Percentiles rank a stretch among this genome's conserved stretches.
Evolutionary conservation across 2,329 filamentous ascomycete species (phyloP).

Genomic region (Leptoxyphium fumago): DNA sequence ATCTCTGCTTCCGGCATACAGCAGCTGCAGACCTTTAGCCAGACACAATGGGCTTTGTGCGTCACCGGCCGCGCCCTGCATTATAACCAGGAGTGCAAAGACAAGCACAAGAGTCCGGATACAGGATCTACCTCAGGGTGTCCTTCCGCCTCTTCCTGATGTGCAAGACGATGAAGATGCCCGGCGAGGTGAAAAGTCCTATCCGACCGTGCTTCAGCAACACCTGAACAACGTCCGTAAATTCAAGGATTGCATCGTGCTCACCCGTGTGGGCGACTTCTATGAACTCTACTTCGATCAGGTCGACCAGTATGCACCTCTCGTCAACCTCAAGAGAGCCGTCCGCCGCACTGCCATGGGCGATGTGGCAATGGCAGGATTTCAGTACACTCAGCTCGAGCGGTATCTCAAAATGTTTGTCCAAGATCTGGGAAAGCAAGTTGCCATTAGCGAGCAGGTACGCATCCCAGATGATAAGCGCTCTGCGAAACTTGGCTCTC

Average conservation of each 20-base stretch:
- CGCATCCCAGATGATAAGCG: constrained; percentile 41
- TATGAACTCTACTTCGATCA: constrained; percentile 98
- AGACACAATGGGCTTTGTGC: too few species aligned
- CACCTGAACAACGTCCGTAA: constrained; percentile 79
- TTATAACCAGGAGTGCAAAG: constrained; percentile 20
- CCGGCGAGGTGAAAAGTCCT: constrained; percentile 34
- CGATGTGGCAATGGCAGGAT: constrained; percentile 83
- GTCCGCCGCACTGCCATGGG: constrained; percentile 66
- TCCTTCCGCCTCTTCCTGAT: constrained; percentile 29
- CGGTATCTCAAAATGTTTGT: constrained; percentile 86
- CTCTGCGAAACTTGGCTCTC: constrained; percentile 55
- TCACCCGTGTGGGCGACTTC: constrained; percentile 88
- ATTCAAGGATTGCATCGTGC: constrained; percentile 76
- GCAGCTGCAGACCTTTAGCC: too few species aligned
- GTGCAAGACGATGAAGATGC: constrained; percentile 30
- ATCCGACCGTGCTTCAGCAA: constrained; percentile 81
- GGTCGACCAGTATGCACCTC: constrained; percentile 72
- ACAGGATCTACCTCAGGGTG: constrained; percentile 42
- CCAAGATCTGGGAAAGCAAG: constrained; percentile 76
- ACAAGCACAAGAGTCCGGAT: constrained; percentile 22
- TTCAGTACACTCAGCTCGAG: constrained; percentile 85
- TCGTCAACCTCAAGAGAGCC: constrained; percentile 77
- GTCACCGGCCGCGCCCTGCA: too few species aligned
- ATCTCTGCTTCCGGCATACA: too few species aligned
- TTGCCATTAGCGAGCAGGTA: constrained; percentile 90